Evolutionary conservation across 129 eudicot genomes (phyloP), one percentile per base, ranked within the genome.

Genomic region (Pittosporum tobira): DNA sequence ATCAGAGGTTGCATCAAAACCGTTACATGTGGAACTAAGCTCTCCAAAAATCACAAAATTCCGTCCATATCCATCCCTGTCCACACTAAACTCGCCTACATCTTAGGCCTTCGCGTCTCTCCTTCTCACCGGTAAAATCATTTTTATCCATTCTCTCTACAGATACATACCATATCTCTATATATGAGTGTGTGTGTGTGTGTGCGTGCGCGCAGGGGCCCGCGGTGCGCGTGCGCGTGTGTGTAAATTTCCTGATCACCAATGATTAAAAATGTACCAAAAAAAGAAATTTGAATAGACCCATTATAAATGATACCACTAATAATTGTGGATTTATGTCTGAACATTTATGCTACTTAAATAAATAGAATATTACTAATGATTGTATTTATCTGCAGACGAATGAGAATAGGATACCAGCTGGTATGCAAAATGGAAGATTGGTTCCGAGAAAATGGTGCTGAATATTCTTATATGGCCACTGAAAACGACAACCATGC

Each of bases 381-480:
- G 25, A 23, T 51, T 0, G 6, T 19, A 10, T 22, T 19, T 48
- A 12, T 7, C 5, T 57, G 49, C 72, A 81, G 83, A 75, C 30
- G 88, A 66, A 65, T 73, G 80, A 74, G 79, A 30, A 51, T 81
- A 2, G 88, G 80, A 18, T 49, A 62, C 37, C 65, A 81, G 47
- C 43, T 81, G 24, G 77, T 81, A 13, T 30, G 61, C 18, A 52
- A 25, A 63, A 61, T 81, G 70, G 83, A 81, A 69, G 70, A 77
- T 6, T 81, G 88, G 88, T 81, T 81, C 52, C 27, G 58, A 28
- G 74, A 66, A 44, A 81, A 81, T 42, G 88, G 88, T 19, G 88
- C 88, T 1, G 96, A 93, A 49, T 93, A 93, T 67, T 78, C 99
- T 0, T 93, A 93, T 61, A 80, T 87, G 37, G 88, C 88, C 2